Conservation (phyloP, 768 basidiomycete species). For the Tylopilus sp. region DNA sequence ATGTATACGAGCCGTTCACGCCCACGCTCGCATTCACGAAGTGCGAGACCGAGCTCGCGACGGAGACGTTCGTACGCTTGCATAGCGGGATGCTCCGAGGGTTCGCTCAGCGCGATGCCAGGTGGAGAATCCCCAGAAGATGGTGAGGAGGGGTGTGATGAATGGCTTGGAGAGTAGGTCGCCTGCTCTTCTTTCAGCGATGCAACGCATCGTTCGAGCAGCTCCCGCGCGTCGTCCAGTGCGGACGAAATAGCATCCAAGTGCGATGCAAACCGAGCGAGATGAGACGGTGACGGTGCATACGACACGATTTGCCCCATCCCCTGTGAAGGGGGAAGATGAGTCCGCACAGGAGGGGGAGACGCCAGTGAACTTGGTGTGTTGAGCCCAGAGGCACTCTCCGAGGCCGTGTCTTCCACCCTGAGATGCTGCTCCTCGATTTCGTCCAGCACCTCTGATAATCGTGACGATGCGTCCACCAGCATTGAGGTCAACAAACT, state of each 20-base stretch:
- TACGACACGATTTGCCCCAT: constrained; percentile 42
- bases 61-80: constrained; percentile 74
- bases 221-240: constrained; percentile 65
- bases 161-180: constrained; percentile 17
- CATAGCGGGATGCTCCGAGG: constrained; percentile 47
- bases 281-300: constrained; percentile 69
- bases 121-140: constrained; percentile 8
- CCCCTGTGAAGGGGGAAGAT: constrained; percentile 12
- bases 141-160: constrained; percentile 19
- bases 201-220: constrained; percentile 60
- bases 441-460: constrained; percentile 62
- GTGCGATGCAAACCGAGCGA: constrained; percentile 70
- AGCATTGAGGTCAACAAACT: constrained; percentile 64
- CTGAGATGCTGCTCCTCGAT: constrained; percentile 49
- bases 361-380: constrained; percentile 18
- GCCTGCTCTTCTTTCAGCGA: constrained; percentile 44
- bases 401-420: constrained; percentile 43
- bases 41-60: constrained; percentile 70
- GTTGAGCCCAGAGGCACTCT: constrained; percentile 11
- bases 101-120: background rate
- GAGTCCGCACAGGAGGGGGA: constrained; percentile 14
- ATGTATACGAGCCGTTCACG: constrained; percentile 59
- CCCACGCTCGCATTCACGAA: constrained; percentile 82
- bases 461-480: constrained; percentile 57
- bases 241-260: constrained; percentile 67